A percentile compares a stretch with the other conserved stretches of the same genome.
Evolutionary conservation across 257 asterid species (phyloP).

Genomic region (Voacanga thouarsii): DNA sequence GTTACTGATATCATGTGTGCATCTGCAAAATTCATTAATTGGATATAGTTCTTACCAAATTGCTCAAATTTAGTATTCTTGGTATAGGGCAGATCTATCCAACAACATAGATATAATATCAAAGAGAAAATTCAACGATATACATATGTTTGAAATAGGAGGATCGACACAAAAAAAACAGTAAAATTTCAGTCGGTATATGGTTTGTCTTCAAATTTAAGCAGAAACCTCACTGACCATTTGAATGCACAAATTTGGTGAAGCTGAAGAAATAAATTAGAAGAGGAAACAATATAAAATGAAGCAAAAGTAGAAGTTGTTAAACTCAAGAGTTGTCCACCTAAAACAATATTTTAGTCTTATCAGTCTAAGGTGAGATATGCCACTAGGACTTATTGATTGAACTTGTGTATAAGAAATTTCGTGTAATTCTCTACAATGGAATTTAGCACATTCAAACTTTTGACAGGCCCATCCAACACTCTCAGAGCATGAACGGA

Average conservation of each 20-base stretch:
- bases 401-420: not conserved
- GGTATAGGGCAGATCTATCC: too few relatives aligned
- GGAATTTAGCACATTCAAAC: not conserved
- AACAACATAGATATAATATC: too few relatives aligned
- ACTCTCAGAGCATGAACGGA: slow-evolving; percentile 85
- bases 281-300: not conserved
- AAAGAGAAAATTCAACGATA: too few relatives aligned
- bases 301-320: not conserved
- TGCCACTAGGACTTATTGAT: not conserved
- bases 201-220: not conserved
- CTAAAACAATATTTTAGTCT: not conserved
- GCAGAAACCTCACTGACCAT: not conserved
- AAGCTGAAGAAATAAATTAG: not conserved
- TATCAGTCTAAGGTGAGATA: not conserved
- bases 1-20: too few relatives aligned
- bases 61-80: too few relatives aligned
- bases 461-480: slow-evolving; percentile 75
- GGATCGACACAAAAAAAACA: too few relatives aligned
- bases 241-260: not conserved
- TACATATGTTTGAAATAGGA: too few relatives aligned
- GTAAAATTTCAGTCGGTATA: too few relatives aligned
- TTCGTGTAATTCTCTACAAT: not conserved
- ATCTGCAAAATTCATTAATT: too few relatives aligned
- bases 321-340: not conserved
- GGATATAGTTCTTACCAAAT: too few relatives aligned